Evolutionary conservation across 208 protist species (phyloP).

Genomic region (Wallacemonas sp.): DNA sequence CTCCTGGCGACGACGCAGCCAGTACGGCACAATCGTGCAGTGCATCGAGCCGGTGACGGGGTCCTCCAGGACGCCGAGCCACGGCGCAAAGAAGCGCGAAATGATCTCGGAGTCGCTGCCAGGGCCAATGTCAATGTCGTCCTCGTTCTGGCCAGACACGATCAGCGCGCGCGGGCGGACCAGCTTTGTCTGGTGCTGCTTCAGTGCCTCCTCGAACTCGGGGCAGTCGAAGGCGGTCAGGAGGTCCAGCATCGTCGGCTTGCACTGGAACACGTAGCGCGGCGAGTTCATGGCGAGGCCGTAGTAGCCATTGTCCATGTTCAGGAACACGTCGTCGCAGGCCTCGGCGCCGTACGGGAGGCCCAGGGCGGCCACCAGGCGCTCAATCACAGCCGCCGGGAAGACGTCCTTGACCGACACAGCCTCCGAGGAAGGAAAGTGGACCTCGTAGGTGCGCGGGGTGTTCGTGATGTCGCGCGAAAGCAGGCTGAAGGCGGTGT

Average conservation of each 20-base stretch:
- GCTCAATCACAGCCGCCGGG: conserved; percentile 26
- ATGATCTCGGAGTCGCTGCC: conserved; percentile 42
- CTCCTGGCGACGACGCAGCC: conserved; percentile 46
- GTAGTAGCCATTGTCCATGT: conserved; percentile 41
- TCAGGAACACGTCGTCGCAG: conserved; percentile 46
- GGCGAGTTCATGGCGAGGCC: conserved; percentile 36
- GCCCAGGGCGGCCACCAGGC: conserved; percentile 38
- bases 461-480: conserved; percentile 22
- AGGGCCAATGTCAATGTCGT: conserved; percentile 25
- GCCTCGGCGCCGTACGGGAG: conserved; percentile 43
- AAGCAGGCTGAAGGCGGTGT: conserved; percentile 17
- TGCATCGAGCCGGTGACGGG: conserved; percentile 60
- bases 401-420: conserved; percentile 34
- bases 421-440: conserved; percentile 63
- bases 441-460: conserved; percentile 59
- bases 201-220: conserved; percentile 31
- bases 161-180: conserved; percentile 31
- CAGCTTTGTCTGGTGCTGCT: conserved; percentile 35
- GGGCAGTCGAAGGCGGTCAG: conserved; percentile 28
- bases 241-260: conserved; percentile 27
- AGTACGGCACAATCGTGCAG: conserved; percentile 52
- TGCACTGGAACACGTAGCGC: conserved; percentile 38
- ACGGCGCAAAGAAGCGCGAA: conserved; percentile 76
- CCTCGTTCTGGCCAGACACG: conserved; percentile 40
- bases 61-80: conserved; percentile 66